Base-by-base conservation (phyloP, 257 asterid species). In the Avicennia marina region DNA sequence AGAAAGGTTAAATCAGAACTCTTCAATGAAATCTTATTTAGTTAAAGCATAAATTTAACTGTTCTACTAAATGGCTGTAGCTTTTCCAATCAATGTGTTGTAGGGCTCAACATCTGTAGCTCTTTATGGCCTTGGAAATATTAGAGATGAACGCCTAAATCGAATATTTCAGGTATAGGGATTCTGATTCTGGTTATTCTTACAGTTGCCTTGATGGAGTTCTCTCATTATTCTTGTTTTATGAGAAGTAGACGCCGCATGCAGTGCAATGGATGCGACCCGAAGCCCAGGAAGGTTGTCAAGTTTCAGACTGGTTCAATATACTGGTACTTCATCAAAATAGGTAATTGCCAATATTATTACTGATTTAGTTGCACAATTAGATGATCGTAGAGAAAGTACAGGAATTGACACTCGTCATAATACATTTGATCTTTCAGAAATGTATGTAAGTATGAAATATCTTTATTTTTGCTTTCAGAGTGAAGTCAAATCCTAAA, bases 251-350 rank as follows among this genome's bases (percentile, higher is more conserved):
- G 98, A 91, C 98, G 13, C 98, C 96, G 10, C 98, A 91, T 72
- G 96, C 98, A 38, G 95, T 91, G 70, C 98, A 91, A 53, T 91
- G 98, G 98, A 91, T 88, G 96, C 78, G 98, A 68, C 98, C 98
- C 22, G 96, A 87, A 59, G 81, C 88, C 69, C 91, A 76, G 72
- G 94, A 85, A 81, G 78, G 79, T 48, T 77, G 81, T 68, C 79
- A 83, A 77, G 84, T 83, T 64, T 85, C 96, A 57, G 94, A 91
- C 76, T 91, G 98, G 98, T 91, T 91, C 78, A 91, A 85, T 79
- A 88, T 91, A 40, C 81, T 91, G 40, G 86, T 78, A 67, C 98
- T 91, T 66, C 98, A 91, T 60, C 98, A 91, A 54, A 91, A 91
- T 75, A 91, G 98, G 98, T 87, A 53, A 50, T n/a, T 24, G 13